Evolutionary conservation across 345 rosid genomes (phyloP).

Genomic region (Gossypium longicalyx): DNA sequence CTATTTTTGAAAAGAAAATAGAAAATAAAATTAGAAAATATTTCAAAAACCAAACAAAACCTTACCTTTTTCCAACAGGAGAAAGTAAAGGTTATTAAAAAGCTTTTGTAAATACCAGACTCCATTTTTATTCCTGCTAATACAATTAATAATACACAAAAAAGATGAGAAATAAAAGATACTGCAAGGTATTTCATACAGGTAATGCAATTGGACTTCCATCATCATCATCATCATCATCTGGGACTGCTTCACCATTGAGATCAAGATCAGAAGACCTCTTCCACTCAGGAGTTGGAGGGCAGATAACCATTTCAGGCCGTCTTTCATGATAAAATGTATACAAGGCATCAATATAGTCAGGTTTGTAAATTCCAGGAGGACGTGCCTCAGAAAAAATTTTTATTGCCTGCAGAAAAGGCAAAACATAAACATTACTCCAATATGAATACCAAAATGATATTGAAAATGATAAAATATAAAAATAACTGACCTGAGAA

Average conservation of each 20-base stretch:
- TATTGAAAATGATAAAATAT: background rate
- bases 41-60: too few species aligned
- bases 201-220: slow-evolving; percentile 41
- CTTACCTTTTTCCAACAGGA: background rate
- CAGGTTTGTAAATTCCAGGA: slow-evolving; percentile 95
- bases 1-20: too few species aligned
- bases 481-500: slow-evolving; percentile 48
- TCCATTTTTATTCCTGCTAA: background rate
- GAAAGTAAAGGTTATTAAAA: background rate
- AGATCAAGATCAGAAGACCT: slow-evolving; percentile 89
- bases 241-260: slow-evolving; percentile 89
- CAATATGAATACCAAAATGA: background rate
- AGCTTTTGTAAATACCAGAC: background rate
- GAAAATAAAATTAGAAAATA: too few species aligned
- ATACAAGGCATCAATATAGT: slow-evolving; percentile 78
- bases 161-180: slow-evolving; percentile 13
- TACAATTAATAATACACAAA: background rate
- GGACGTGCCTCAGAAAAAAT: slow-evolving; percentile 84
- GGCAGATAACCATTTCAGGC: slow-evolving; percentile 67
- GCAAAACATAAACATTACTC: slow-evolving; percentile 16
- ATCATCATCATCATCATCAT: slow-evolving; percentile 65
- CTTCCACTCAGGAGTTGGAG: slow-evolving; percentile 97
- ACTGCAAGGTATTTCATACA: slow-evolving; percentile 34
- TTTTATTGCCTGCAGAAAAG: slow-evolving; percentile 62
- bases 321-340: slow-evolving; percentile 87